A percentile compares a stretch with the other conserved stretches of the same genome.
Conservation (phyloP, 345 rosid species). For the Murraya koenigii region DNA sequence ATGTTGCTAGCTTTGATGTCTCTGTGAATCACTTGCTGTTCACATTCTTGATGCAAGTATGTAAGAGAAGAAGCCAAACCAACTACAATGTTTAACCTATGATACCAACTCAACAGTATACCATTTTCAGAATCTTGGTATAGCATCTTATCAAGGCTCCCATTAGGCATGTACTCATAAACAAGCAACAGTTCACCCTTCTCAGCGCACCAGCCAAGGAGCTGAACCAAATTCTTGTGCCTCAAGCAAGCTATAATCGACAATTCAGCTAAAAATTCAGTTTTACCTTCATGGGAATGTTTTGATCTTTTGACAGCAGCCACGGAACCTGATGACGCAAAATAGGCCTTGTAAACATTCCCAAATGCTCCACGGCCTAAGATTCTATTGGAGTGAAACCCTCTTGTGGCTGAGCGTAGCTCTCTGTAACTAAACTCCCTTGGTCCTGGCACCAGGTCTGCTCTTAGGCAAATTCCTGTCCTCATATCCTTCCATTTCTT, state of each 20-base stretch:
- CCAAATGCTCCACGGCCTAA: slow-evolving; percentile 89
- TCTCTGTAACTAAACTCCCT: slow-evolving; percentile 76
- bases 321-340: slow-evolving; percentile 47
- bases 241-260: slow-evolving; percentile 86
- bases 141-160: slow-evolving; percentile 82
- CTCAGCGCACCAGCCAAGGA: slow-evolving; percentile 94
- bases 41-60: slow-evolving; percentile 92
- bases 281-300: slow-evolving; percentile 76
- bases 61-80: slow-evolving; percentile 80
- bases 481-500: slow-evolving; percentile 57
- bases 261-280: slow-evolving; percentile 83
- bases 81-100: slow-evolving; percentile 64
- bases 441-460: slow-evolving; percentile 70
- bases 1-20: slow-evolving; percentile 88
- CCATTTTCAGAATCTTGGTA: slow-evolving; percentile 56
- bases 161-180: slow-evolving; percentile 89
- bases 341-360: slow-evolving; percentile 75
- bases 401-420: slow-evolving; percentile 67
- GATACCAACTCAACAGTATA: slow-evolving; percentile 53
- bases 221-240: slow-evolving; percentile 86
- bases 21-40: slow-evolving; percentile 90
- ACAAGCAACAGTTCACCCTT: slow-evolving; percentile 83
- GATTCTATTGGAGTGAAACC: slow-evolving; percentile 80
- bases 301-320: slow-evolving; percentile 89
- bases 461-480: slow-evolving; percentile 50